phyloP scores from a whole-genome alignment of 2,329 filamentous ascomycete species.

The Stagonosporopsis rhizophila region DNA sequence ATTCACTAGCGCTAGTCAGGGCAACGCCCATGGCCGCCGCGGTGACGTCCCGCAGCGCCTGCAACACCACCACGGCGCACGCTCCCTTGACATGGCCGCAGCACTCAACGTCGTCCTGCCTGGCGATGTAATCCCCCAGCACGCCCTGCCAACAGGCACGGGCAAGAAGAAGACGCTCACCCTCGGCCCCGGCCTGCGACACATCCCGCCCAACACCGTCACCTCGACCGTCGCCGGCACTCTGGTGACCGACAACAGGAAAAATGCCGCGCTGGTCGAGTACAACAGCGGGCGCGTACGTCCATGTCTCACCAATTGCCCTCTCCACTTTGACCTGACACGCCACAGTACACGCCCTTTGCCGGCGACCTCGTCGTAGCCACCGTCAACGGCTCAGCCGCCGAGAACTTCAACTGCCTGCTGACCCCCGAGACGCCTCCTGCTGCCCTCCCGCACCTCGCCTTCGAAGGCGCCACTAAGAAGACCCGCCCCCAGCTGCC shows the following conservation, averaged over 20 bases:
- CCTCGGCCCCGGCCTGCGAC: conserved; percentile 82
- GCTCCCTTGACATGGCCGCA: conserved; percentile 58
- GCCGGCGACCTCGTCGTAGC: conserved; percentile 89
- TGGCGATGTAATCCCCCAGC: conserved; percentile 74
- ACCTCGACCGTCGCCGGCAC: conserved; percentile 72
- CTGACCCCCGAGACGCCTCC: conserved; percentile 69
- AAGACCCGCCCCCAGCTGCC: conserved; percentile 85
- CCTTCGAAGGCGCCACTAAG: conserved; percentile 92
- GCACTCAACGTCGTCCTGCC: conserved; percentile 75
- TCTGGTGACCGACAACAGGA: conserved; percentile 71
- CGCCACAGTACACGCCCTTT: conserved; percentile 75
- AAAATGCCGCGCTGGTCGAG: conserved; percentile 82
- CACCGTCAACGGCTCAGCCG: conserved; percentile 76
- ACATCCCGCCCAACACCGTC: conserved; percentile 78
- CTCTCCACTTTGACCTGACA: background rate
- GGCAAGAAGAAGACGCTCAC: conserved; percentile 73
- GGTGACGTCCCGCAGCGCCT: conserved; percentile 3
- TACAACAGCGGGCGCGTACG: conserved; percentile 72
- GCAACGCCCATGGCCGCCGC: background rate
- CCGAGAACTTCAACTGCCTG: conserved; percentile 80
- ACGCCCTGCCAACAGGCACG: conserved; percentile 68
- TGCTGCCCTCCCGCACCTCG: conserved; percentile 80
- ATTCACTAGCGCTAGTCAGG: background rate
- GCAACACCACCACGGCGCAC: background rate
- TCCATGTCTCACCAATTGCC: background rate